Evolutionary conservation across 208 protist genomes (phyloP).

Genomic region (Crithidia thermophila): DNA sequence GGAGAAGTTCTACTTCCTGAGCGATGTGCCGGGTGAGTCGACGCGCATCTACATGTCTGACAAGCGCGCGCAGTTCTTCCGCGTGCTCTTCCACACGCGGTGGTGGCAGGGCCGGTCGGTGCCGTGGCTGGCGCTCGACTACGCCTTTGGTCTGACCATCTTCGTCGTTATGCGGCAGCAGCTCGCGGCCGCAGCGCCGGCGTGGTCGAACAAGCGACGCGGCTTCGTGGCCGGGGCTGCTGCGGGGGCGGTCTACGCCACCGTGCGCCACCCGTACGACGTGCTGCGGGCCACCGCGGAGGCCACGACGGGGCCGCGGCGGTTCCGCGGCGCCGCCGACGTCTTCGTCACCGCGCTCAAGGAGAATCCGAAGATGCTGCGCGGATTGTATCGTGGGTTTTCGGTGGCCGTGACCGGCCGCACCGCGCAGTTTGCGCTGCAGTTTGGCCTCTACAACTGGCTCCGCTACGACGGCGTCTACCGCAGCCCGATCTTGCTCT

Average conservation of each 20-base stretch:
- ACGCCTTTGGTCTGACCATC: constrained; percentile 44
- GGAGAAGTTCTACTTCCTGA: constrained; percentile 79
- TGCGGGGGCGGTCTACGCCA: constrained; percentile 50
- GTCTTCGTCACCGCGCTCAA: constrained; percentile 63
- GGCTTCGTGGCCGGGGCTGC: constrained; percentile 67
- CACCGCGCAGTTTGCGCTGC: constrained; percentile 45
- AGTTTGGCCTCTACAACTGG: constrained; percentile 84
- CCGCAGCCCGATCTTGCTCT: constrained; percentile 56
- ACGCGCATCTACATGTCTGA: constrained; percentile 74
- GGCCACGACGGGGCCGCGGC: constrained; percentile 31
- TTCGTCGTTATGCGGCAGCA: constrained; percentile 44
- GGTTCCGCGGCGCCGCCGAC: constrained; percentile 57
- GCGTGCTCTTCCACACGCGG: constrained; percentile 57
- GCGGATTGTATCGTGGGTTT: constrained; percentile 65
- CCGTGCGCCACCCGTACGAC: constrained; percentile 73
- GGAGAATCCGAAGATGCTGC: constrained; percentile 58
- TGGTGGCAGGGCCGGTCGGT: constrained; percentile 73
- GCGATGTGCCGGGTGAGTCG: constrained; percentile 76
- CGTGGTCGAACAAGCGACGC: background rate
- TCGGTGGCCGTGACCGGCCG: constrained; percentile 33
- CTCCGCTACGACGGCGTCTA: constrained; percentile 77
- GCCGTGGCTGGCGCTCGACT: constrained; percentile 33
- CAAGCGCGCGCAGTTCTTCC: constrained; percentile 81
- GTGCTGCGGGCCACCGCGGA: constrained; percentile 78
- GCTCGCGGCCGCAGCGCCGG: constrained; percentile 9